Evolutionary conservation across 2,329 filamentous ascomycete species (phyloP), one percentile per base, ranked within the genome.

Genomic region (Thielaviopsis euricoi): DNA sequence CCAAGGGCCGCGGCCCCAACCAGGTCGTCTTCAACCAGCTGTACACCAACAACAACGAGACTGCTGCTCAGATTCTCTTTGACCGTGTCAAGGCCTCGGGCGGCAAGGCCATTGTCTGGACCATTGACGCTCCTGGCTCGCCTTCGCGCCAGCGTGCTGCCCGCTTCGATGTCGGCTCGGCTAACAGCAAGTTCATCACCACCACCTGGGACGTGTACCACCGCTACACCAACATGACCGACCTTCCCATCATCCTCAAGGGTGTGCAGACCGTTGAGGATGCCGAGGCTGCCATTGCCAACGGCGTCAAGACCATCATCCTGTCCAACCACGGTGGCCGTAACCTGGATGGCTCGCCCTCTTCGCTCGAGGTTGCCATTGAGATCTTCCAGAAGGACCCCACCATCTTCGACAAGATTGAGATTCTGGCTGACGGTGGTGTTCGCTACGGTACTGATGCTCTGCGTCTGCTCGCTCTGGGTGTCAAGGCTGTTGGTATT

Each of bases 401-500:
- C 5, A 64, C 67, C 13, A 63, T 66, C 22, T 67, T 65, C 46
- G 26, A 57, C 17, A 60, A 63, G 49, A 62, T 62, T 15, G 62
- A 66, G 6, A 64, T 70, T 2, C 63, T 66, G 19, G 65, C 61
- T 52, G 71, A 75, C 60, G 72, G 73, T 5, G 73, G 73, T 55
- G 64, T 75, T 21, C 69, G 73, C 52, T 72, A 72, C 58, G 73
- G 72, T 12, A 67, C 67, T 10, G 73, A 75, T 52, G 69, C 67
- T 13, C 64, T 74, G n/a, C 71, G 72, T 62, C 67, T 73, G 10
- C 66, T 75, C n/a, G 67, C 71, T 2, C 69, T 74, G 15, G 72
- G 73, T 10, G 73, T 73, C 57, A 69, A 68, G 62, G 71, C 70
- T 13, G 71, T 74, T 6, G 69, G 76, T 15, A 61, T 80, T 0